A percentile compares a stretch with the other conserved stretches of the same genome.
phyloP scores from a whole-genome alignment of 75 land plant species.

The Chamaecyparis obtusa region DNA sequence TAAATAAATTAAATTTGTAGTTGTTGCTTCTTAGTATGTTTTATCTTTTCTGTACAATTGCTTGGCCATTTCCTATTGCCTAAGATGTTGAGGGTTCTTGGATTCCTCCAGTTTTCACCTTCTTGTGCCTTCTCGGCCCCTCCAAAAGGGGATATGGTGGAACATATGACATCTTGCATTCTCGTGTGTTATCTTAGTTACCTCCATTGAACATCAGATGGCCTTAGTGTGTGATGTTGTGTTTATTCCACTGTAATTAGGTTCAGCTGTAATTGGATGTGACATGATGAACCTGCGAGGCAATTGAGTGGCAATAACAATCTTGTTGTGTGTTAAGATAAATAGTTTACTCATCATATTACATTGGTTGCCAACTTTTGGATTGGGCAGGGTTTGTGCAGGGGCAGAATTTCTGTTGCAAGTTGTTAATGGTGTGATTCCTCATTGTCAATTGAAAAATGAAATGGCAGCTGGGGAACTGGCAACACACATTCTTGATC shows the following conservation, averaged over 20 bases:
- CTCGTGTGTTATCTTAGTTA: background rate
- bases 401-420: slow-evolving; percentile 80
- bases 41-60: background rate
- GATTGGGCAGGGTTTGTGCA: slow-evolving; percentile 74
- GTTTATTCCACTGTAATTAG: background rate
- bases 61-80: background rate
- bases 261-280: slow-evolving; percentile 5
- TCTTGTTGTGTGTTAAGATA: background rate
- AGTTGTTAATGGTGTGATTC: slow-evolving; percentile 68
- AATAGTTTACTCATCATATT: background rate
- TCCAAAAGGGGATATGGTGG: background rate
- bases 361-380: background rate
- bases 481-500: slow-evolving; percentile 69
- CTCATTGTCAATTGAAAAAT: slow-evolving; percentile 26
- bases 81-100: background rate
- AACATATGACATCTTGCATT: background rate
- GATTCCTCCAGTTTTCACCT: background rate
- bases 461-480: slow-evolving; percentile 54
- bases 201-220: background rate
- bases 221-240: background rate
- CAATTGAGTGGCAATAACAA: background rate
- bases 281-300: slow-evolving; percentile 3
- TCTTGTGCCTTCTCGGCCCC: background rate
- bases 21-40: background rate
- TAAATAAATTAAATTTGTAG: background rate